A percentile compares a stretch with the other conserved stretches of the same genome.
These are phyloP conservation scores for Stephanodiscus triporus DNA, from an alignment of 108 stramenopile species.

Conservation along the genomic window DNA sequence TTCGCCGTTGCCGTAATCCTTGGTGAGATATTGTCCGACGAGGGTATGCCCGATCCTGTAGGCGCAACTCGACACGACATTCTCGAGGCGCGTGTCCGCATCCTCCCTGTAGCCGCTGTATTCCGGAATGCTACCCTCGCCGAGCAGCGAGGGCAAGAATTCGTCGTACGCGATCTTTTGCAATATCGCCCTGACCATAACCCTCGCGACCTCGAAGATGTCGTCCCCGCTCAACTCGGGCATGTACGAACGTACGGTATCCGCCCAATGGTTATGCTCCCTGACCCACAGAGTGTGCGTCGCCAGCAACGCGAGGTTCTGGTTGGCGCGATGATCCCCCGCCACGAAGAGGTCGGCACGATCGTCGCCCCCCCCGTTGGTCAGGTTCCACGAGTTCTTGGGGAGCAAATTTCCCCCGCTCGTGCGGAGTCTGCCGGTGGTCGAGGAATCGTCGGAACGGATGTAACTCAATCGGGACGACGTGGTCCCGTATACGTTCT, in stretches of 20 bases:
- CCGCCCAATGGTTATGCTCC: constrained; percentile 54
- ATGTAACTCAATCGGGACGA: constrained; percentile 8
- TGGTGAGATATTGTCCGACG: constrained; percentile 18
- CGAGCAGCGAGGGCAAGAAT: constrained; percentile 47
- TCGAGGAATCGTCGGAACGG: constrained; percentile 14
- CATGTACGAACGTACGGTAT: not conserved
- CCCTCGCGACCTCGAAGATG: constrained; percentile 28
- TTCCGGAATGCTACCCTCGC: constrained; percentile 32
- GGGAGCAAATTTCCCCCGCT: constrained; percentile 26
- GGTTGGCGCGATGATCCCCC: constrained; percentile 54
- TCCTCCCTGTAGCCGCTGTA: constrained; percentile 38
- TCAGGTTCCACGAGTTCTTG: constrained; percentile 20
- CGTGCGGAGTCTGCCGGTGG: constrained; percentile 12
- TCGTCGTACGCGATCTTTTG: constrained; percentile 48
- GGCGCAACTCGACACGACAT: constrained; percentile 36
- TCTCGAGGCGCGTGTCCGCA: constrained; percentile 37
- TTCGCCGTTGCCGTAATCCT: constrained; percentile 23
- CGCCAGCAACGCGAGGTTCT: constrained; percentile 33
- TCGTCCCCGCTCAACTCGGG: constrained; percentile 20
- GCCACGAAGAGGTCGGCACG: constrained; percentile 40
- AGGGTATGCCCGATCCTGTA: constrained; percentile 52
- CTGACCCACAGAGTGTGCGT: constrained; percentile 39
- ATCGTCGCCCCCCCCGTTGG: constrained; percentile 27
- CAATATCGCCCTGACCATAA: constrained; percentile 37
- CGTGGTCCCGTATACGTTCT: constrained; percentile 24